A percentile compares a stretch with the other conserved stretches of the same genome.
These are phyloP conservation scores for Eucalyptus caleyi DNA, from an alignment of 345 rosid genomes.

Conservation along the genomic window DNA sequence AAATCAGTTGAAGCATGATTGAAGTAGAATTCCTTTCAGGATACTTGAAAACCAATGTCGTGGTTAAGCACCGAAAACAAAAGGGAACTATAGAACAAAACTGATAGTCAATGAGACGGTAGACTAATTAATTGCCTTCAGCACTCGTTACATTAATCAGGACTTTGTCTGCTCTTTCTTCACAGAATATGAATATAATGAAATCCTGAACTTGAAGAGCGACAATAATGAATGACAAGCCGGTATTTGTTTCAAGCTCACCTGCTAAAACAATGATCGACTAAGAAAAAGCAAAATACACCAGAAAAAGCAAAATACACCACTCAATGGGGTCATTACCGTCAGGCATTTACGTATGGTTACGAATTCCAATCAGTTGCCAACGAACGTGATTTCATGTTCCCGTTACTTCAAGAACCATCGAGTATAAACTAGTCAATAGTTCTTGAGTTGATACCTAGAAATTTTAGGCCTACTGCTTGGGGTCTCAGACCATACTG, in stretches of 20 bases:
- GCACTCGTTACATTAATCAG: background rate
- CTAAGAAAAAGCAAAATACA: background rate
- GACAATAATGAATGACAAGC: background rate
- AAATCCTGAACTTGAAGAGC: background rate
- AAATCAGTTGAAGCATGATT: background rate
- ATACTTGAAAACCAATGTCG: background rate
- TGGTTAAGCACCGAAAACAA: background rate
- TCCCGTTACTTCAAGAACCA: background rate
- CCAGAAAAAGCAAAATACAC: background rate
- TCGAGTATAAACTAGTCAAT: background rate
- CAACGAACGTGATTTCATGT: background rate
- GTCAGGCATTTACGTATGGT: background rate
- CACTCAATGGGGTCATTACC: background rate
- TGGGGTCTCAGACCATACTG: constrained; percentile 54
- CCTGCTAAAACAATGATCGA: background rate
- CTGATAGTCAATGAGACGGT: background rate
- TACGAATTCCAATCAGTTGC: background rate
- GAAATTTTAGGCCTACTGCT: constrained; percentile 60
- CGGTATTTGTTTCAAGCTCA: background rate
- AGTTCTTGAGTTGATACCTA: constrained; percentile 5
- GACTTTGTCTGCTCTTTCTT: background rate
- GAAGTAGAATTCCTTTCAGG: background rate
- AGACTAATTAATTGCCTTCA: background rate
- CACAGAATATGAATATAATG: background rate
- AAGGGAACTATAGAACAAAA: background rate